These are phyloP conservation scores for Achaetomium macrosporum DNA, from an alignment of 2,329 filamentous ascomycete genomes.

Conservation along the genomic window DNA sequence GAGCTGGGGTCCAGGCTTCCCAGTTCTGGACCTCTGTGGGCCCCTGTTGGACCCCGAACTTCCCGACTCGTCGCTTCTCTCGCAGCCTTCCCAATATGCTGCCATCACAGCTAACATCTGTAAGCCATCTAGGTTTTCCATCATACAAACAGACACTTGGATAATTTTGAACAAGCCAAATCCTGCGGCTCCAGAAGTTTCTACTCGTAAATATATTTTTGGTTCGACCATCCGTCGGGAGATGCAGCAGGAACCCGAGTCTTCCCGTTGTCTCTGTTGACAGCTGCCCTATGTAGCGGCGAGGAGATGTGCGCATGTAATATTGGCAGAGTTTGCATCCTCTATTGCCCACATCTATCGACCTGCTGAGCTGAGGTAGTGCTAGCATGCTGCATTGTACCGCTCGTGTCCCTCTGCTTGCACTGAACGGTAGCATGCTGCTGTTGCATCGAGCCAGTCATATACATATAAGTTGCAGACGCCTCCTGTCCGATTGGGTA, in stretches of 20 bases:
- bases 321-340: conserved; percentile 14
- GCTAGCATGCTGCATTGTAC: background rate
- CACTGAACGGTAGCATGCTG: background rate
- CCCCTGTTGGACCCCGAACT: too few species aligned
- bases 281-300: background rate
- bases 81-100: too few species aligned
- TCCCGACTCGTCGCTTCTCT: too few species aligned
- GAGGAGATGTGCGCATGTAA: conserved; percentile 1
- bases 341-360: background rate
- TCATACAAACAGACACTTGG: too few species aligned
- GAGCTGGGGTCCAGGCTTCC: background rate
- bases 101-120: too few species aligned
- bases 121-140: too few species aligned
- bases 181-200: too few species aligned
- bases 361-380: background rate
- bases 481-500: conserved; percentile 1
- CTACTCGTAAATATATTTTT: too few species aligned
- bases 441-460: conserved; percentile 2
- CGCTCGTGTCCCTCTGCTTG: background rate
- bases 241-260: too few species aligned
- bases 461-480: background rate
- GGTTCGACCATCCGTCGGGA: too few species aligned
- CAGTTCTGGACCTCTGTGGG: background rate
- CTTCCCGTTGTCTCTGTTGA: too few species aligned
- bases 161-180: too few species aligned